Percentiles rank a stretch among this genome's conserved stretches.
phyloP scores from a whole-genome alignment of 2,329 filamentous ascomycete genomes.

The Colletotrichum sp. region DNA sequence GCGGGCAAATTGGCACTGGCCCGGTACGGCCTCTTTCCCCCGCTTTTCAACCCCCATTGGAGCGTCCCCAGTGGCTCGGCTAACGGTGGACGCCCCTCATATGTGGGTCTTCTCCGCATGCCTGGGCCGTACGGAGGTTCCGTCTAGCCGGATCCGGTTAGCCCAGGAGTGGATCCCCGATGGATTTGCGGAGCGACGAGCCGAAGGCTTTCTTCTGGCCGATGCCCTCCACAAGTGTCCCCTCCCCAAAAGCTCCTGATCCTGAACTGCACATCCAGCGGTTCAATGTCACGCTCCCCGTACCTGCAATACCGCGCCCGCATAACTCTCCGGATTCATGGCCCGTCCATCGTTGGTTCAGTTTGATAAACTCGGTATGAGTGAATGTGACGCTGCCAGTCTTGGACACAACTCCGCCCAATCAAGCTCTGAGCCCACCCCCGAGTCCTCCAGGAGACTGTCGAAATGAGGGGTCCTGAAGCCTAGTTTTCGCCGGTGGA shows the following conservation, averaged over 20 bases:
- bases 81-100: neutral
- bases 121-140: neutral
- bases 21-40: neutral
- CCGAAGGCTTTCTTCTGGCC: neutral
- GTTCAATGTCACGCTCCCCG: neutral
- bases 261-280: neutral
- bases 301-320: constrained; percentile 7
- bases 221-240: neutral
- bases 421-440: neutral
- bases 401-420: neutral
- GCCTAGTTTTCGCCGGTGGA: neutral
- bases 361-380: neutral
- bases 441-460: neutral
- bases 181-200: constrained; percentile 19
- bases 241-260: neutral
- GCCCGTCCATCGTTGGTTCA: constrained; percentile 8
- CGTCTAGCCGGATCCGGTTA: neutral
- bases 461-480: neutral
- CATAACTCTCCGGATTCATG: constrained; percentile 13
- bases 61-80: constrained; percentile 1
- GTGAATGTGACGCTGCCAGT: neutral
- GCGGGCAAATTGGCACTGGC: neutral
- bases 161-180: rapidly evolving
- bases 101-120: constrained; percentile 9
- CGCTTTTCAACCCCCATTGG: neutral